Base-by-base conservation (phyloP, 163 green algal species). In the Smithsoniella earleae region DNA sequence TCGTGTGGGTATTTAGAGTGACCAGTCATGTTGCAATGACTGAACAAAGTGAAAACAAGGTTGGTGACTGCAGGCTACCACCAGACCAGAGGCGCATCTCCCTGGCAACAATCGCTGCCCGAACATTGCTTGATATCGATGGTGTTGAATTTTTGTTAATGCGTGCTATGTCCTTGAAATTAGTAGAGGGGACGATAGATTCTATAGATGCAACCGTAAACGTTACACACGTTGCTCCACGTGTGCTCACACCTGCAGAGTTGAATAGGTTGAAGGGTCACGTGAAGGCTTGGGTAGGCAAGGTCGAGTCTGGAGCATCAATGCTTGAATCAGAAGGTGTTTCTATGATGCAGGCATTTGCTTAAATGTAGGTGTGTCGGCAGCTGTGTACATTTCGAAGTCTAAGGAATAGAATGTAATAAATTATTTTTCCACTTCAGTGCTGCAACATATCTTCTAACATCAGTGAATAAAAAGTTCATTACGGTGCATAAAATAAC, bases 71-170 rank as follows among this genome's bases (percentile, higher is more conserved):
- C 58, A 69, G 58, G 25, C 82, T 93, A 58, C 94, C 94, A 0
- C 81, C 93, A 4, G 87, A 97, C 40, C 52, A 91, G 33, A 82
- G 92, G n/a, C 88, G 79, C 63, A 92, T 98, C 55, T 74, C 84
- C 2, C 81, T 98, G 49, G 64, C 75, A 6, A 77, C 75, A 46
- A 93, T 99, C 54, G 92, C 84, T 5, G 73, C 85, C 40, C 81
- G 83, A 38, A 96, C 94, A 40, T 94, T 96, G 83, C 86, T 99
- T 62, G 74, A 76, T n/a, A 4, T 83, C 2, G 93, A 97, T 54
- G 94, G 92, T 3, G 93, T 97, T 2, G 93, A 98, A 83, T 95
- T 96, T 76, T 84, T 99, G 73, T 83, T 99, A 16, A 98, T 99
- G 92, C 96, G 97, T 88, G 79, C 78, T 13, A 62, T 86, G 5